A percentile compares a stretch with the other conserved stretches of the same genome.
Conservation (phyloP, 345 rosid species). For the Reutealis trisperma region DNA sequence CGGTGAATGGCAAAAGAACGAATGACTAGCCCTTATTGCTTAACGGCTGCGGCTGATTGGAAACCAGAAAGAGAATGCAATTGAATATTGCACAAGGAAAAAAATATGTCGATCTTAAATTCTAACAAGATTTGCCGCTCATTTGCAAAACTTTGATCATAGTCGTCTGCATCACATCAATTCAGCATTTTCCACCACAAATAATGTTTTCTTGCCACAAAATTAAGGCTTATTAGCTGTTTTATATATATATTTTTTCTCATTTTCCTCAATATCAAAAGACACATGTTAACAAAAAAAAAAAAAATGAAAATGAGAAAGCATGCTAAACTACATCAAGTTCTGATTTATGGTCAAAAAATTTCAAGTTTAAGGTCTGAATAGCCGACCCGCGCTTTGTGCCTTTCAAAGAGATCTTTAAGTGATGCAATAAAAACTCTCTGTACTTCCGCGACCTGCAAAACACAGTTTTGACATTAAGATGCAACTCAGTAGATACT, state of each 20-base stretch:
- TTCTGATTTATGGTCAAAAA: slow-evolving; percentile 35
- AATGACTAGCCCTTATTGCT: no score
- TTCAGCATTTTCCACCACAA: neutral
- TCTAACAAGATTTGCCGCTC: neutral
- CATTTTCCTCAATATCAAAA: neutral
- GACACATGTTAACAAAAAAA: neutral
- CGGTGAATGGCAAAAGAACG: no score
- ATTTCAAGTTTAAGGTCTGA: slow-evolving; percentile 63
- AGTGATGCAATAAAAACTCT: slow-evolving; percentile 61
- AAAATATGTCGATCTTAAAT: no score
- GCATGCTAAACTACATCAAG: neutral
- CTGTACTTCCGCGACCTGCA: slow-evolving; percentile 46
- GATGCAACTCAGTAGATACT: no score
- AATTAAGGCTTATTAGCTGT: neutral
- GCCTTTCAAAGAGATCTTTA: slow-evolving; percentile 68
- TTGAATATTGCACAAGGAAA: neutral
- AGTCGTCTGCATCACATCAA: neutral
- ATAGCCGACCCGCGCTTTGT: slow-evolving; percentile 62
- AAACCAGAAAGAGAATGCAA: neutral
- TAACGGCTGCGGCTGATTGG: neutral
- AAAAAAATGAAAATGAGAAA: neutral
- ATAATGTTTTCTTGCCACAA: neutral
- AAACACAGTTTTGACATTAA: neutral
- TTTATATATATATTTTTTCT: neutral
- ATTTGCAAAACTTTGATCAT: neutral